A percentile compares a stretch with the other conserved stretches of the same genome.
These are phyloP conservation scores for Phlegmacium glaucopus DNA, from an alignment of 768 basidiomycete genomes.

Conservation along the genomic window DNA sequence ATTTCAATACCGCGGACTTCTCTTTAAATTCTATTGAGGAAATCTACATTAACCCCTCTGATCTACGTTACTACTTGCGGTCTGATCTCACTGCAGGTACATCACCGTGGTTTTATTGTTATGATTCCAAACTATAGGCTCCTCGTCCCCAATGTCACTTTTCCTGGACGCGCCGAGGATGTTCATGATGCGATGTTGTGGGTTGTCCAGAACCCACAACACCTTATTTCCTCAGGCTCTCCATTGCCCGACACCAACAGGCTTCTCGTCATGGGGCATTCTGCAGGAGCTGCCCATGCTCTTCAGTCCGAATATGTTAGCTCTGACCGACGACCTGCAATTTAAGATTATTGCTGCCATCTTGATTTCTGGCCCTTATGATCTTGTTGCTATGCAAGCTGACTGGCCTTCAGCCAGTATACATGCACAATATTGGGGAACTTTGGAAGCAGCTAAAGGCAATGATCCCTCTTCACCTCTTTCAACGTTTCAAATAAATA, in stretches of 20 bases:
- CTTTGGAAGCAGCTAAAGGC: constrained; percentile 30
- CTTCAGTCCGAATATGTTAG: constrained; percentile 33
- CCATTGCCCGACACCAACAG: constrained; percentile 36
- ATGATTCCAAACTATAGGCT: constrained; percentile 70
- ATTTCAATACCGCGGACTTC: too few species aligned
- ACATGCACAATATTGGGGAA: constrained; percentile 37
- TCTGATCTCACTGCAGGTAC: too few species aligned
- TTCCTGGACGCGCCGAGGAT: constrained; percentile 54
- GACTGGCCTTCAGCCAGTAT: constrained; percentile 24
- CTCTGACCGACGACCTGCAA: constrained; percentile 24
- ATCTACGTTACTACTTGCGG: too few species aligned
- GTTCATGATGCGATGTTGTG: constrained; percentile 58
- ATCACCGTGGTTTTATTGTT: constrained; percentile 54
- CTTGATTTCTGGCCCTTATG: constrained; percentile 44
- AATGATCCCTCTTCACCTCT: constrained; percentile 40
- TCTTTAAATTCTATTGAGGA: too few species aligned
- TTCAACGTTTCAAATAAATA: constrained; percentile 31
- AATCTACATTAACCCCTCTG: too few species aligned
- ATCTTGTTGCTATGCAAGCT: constrained; percentile 23
- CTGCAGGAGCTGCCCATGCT: constrained; percentile 54
- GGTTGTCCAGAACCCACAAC: constrained; percentile 36
- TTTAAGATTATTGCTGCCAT: constrained; percentile 42
- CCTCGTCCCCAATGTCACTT: constrained; percentile 53
- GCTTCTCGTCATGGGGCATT: constrained; percentile 56
- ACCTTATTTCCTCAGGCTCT: constrained; percentile 24